Evolutionary conservation across 257 asterid genomes (phyloP), one percentile per base, ranked within the genome.

Genomic region (Capsicum baccatum): DNA sequence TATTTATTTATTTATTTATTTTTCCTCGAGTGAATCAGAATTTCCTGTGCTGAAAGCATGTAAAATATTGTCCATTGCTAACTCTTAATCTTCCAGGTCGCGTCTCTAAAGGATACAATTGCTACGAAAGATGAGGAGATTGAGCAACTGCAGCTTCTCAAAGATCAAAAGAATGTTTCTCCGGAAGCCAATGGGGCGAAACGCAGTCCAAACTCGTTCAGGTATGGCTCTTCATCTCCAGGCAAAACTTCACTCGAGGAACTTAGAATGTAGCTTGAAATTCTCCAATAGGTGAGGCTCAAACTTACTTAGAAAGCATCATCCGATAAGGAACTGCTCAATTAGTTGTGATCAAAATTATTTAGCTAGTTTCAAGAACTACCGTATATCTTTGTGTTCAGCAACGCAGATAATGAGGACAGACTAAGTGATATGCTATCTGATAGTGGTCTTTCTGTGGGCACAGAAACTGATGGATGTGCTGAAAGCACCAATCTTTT

Each of bases 71-170:
- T 26, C 33, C 33, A 3, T 39, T 52, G 47, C 55, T 39, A 70
- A 80, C 80, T 60, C 48, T 81, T 70, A 56, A 12, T 17, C 9
- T 17, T 86, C 76, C 85, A 96, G 99, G 96, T 97, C 79, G 91
- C 96, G 39, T 88, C 97, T 62, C 98, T 97, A 68, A 97, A 94
- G 85, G 98, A 97, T 84, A 85, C 93, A 14, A 89, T 97, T 70
- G 97, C 97, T 1, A 92, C 91, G 94, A 97, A 92, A 87, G 98
- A 97, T 58, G 98, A 94, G 86, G 95, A 94, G 91, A 89, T 93
- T 54, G 98, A 91, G 89, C 86, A 90, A 85, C 84, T 94, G 87
- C 97, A 93, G 86, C 66, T 73, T 70, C 85, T 80, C 78, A 91
- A 89, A 87, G 95, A 89, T 86, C 82, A 86, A 6, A 91, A 90